A percentile compares a stretch with the other conserved stretches of the same genome.
phyloP scores from a whole-genome alignment of 768 basidiomycete species.

The Termitomyces sp. region DNA sequence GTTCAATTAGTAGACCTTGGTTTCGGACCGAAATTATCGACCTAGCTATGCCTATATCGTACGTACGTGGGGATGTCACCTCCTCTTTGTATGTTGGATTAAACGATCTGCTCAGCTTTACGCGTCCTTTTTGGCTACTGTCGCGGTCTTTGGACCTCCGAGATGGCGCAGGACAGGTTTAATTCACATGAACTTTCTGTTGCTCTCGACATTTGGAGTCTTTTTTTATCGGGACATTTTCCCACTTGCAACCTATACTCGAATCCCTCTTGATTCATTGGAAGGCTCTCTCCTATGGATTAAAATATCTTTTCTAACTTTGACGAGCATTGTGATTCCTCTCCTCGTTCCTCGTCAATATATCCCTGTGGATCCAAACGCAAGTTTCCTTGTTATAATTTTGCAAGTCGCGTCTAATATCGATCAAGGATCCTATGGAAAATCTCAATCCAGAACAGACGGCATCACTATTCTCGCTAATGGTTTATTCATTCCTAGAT shows the following conservation, averaged over 20 bases:
- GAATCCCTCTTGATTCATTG: slow-evolving; percentile 39
- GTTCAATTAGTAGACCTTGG: background rate
- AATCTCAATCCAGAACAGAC: slow-evolving; percentile 47
- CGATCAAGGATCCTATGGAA: slow-evolving; percentile 24
- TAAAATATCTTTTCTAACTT: slow-evolving; percentile 39
- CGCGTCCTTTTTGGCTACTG: slow-evolving; percentile 35
- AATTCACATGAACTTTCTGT: slow-evolving; percentile 41
- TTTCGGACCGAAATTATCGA: slow-evolving; percentile 21
- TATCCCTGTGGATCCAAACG: slow-evolving; percentile 49
- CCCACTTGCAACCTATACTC: slow-evolving; percentile 52
- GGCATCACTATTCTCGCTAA: slow-evolving; percentile 36
- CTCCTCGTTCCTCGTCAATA: slow-evolving; percentile 52
- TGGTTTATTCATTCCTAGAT: slow-evolving; percentile 52
- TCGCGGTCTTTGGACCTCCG: slow-evolving; percentile 31
- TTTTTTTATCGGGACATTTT: slow-evolving; percentile 57
- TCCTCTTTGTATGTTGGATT: background rate
- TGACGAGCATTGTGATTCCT: slow-evolving; percentile 46
- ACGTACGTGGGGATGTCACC: slow-evolving; percentile 17
- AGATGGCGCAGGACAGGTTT: slow-evolving; percentile 31
- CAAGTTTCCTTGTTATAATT: background rate
- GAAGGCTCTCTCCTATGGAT: slow-evolving; percentile 51
- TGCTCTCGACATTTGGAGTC: slow-evolving; percentile 41
- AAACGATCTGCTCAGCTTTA: slow-evolving; percentile 30
- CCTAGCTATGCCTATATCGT: slow-evolving; percentile 24
- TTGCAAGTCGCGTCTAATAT: background rate